A percentile compares a stretch with the other conserved stretches of the same genome.
Evolutionary conservation across 176 grass and related monocot species (phyloP).

Genomic region (Guadua angustifolia): DNA sequence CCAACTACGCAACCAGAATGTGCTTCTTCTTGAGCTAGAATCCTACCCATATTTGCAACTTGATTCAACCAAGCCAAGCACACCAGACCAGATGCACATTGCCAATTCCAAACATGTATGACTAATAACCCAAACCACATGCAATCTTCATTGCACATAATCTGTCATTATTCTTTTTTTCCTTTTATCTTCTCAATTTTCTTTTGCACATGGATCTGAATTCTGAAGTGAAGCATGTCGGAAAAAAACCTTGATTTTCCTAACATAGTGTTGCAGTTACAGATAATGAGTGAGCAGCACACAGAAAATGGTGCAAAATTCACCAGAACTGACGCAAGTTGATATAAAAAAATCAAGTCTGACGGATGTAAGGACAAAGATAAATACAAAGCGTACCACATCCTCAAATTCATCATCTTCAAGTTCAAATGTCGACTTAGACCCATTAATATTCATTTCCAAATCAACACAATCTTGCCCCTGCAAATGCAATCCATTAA

Average conservation of each 20-base stretch:
- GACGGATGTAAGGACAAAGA: background rate
- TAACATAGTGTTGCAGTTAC: background rate
- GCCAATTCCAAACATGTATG: background rate
- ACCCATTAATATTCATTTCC: slow-evolving; percentile 90
- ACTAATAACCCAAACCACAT: background rate
- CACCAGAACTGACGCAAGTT: background rate
- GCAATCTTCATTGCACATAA: background rate
- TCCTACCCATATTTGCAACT: background rate
- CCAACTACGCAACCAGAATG: background rate
- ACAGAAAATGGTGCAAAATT: background rate
- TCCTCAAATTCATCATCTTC: slow-evolving; percentile 83
- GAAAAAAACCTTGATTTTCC: background rate
- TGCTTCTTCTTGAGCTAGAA: background rate
- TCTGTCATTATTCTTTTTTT: background rate
- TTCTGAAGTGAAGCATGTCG: slow-evolving; percentile 22
- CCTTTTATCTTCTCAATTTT: background rate
- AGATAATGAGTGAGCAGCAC: background rate
- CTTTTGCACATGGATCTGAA: background rate
- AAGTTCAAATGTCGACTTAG: slow-evolving; percentile 65
- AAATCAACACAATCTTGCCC: slow-evolving; percentile 95
- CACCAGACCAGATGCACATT: background rate
- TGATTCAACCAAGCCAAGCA: background rate
- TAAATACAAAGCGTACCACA: slow-evolving; percentile 54
- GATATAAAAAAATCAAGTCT: background rate
- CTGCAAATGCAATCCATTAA: slow-evolving; percentile 51